Base-by-base conservation (phyloP, 306 rosid species). In the Vigna mungo region DNA sequence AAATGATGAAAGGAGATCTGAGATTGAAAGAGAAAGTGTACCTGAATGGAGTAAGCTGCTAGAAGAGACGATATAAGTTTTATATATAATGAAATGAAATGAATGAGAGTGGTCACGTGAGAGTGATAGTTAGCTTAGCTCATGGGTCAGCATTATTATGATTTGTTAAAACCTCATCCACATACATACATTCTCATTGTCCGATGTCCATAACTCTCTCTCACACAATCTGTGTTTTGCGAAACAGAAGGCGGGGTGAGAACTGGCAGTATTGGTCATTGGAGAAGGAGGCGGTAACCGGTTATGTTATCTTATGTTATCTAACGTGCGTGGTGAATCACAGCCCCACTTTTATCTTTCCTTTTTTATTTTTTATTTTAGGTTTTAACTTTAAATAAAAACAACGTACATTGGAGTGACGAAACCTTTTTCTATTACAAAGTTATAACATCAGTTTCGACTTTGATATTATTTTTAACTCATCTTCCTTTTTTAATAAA, bases 101-200 rank as follows among this genome's bases (percentile, higher is more conserved):
- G 17, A 63, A n/a, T 1, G 53, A 75, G 87, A 48, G 75, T 15
- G 68, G 37, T 63, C 81, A 88, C 92, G 92, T 90, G 90, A 85
- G 41, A 7, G 0, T 7, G 88, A 84, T 77, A 27, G 90, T 73
- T 88, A 77, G 41, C 41, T 6, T 36, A 36, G 89, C 84, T 70
- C 85, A 61, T 62, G 76, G 60, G 46, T 27, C 36, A 51, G 53
- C 69, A 30, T 62, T 30, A 61, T 51, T 32, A 16, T 44, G 49
- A 30, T 21, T 60, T 21, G 30, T 56, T 20, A 12, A 65, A 41
- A 11, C 4, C 52, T 20, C 47, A 20, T 18, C 20, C n/a, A 53
- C 51, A 27, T 46, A 15, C 9, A 16, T 11, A 15, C 36, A 16
- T 68, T 47, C 21, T 23, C n/a, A 15, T 15, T 48, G 1, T 58